phyloP scores from a whole-genome alignment of 352 stramenopile genomes.

The Globisporangium solare region DNA sequence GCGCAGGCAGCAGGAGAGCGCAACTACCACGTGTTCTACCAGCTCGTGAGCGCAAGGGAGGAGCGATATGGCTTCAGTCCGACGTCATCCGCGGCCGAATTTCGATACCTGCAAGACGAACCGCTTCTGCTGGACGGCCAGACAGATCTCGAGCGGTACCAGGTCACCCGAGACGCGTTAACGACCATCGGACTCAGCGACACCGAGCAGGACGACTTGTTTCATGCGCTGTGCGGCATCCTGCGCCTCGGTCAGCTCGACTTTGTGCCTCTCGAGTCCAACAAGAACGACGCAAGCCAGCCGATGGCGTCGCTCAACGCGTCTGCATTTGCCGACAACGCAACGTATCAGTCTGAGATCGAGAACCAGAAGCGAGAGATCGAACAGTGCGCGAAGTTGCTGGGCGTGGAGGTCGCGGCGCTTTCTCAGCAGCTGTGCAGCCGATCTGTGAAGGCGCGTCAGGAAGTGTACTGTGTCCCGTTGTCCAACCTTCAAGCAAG shows the following conservation, averaged over 20 bases:
- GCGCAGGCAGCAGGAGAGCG: slow-evolving; percentile 87
- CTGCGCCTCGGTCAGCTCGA: slow-evolving; percentile 78
- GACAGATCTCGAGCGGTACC: slow-evolving; percentile 67
- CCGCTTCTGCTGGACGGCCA: slow-evolving; percentile 63
- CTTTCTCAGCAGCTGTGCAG: slow-evolving; percentile 73
- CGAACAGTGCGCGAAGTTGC: slow-evolving; percentile 47
- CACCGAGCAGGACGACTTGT: slow-evolving; percentile 67
- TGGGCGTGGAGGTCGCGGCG: slow-evolving; percentile 61
- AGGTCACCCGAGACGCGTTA: slow-evolving; percentile 76
- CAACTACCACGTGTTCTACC: slow-evolving; percentile 99
- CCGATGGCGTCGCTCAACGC: slow-evolving; percentile 44
- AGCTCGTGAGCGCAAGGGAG: slow-evolving; percentile 78
- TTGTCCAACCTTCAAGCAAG: slow-evolving; percentile 65
- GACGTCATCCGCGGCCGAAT: slow-evolving; percentile 42
- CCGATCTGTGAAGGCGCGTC: slow-evolving; percentile 72
- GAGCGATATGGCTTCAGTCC: slow-evolving; percentile 44
- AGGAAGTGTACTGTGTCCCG: slow-evolving; percentile 82
- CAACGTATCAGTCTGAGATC: slow-evolving; percentile 29
- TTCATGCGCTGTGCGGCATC: slow-evolving; percentile 69
- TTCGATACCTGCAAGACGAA: slow-evolving; percentile 76
- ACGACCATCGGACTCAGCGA: slow-evolving; percentile 72
- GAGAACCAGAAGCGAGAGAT: slow-evolving; percentile 57
- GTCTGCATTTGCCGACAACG: slow-evolving; percentile 10
- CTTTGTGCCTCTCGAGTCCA: slow-evolving; percentile 70
- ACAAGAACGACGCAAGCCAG: slow-evolving; percentile 72